These are phyloP conservation scores for Neoboletus magnificus DNA, from an alignment of 768 basidiomycete genomes.

Conservation along the genomic window DNA sequence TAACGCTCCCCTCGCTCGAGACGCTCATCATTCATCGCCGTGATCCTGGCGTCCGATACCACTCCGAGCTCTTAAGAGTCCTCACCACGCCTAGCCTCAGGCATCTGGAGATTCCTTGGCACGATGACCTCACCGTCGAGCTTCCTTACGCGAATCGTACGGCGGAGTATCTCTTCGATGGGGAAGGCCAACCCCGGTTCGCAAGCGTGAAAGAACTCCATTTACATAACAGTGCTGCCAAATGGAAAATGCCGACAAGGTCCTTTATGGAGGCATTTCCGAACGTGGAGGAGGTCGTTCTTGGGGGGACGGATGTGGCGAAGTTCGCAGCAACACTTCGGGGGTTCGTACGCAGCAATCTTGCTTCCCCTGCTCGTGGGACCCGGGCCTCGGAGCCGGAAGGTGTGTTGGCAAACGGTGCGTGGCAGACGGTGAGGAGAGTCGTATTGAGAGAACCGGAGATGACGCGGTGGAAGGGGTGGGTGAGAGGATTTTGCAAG, in stretches of 20 bases:
- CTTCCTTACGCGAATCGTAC: not conserved
- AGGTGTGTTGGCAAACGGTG: not conserved
- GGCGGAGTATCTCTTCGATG: slow-evolving; percentile 10
- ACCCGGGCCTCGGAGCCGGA: not conserved
- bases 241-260: slow-evolving; percentile 12
- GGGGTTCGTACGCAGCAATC: slow-evolving; percentile 2
- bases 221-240: slow-evolving; percentile 9
- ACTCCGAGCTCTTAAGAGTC: slow-evolving; percentile 9
- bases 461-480: slow-evolving; percentile 11
- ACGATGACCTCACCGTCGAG: slow-evolving; percentile 13
- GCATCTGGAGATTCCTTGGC: slow-evolving; percentile 18
- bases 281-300: slow-evolving; percentile 11
- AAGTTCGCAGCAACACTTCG: slow-evolving; percentile 12
- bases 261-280: slow-evolving; percentile 17
- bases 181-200: slow-evolving; percentile 10
- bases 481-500: slow-evolving; percentile 13
- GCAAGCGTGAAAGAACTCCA: slow-evolving; percentile 8
- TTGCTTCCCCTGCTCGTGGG: not conserved
- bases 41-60: slow-evolving; percentile 14
- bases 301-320: slow-evolving; percentile 10
- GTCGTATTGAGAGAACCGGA: slow-evolving; percentile 11
- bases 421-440: slow-evolving; percentile 7
- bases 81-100: slow-evolving; percentile 9
- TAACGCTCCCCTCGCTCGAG: slow-evolving; percentile 4
- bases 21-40: slow-evolving; percentile 18